Conservation (phyloP, 768 basidiomycete genomes). For the Filobasidium floriforme region DNA sequence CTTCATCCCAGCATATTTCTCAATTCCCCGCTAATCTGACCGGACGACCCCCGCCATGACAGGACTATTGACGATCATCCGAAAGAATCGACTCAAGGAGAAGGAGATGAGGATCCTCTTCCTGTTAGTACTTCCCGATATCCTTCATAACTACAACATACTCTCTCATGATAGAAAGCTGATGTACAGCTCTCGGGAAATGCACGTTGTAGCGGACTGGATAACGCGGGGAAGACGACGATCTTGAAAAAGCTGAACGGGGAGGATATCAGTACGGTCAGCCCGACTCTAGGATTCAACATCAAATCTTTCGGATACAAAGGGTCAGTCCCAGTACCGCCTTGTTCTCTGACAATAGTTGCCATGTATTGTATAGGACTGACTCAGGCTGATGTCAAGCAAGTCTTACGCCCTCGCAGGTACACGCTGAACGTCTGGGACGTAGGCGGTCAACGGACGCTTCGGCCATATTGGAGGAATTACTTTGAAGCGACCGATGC, state of each 20-base stretch:
- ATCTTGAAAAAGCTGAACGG: slow-evolving; percentile 90
- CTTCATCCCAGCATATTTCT: too few relatives aligned
- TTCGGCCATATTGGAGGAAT: slow-evolving; percentile 96
- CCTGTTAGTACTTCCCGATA: slow-evolving; percentile 41
- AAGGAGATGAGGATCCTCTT: slow-evolving; percentile 94
- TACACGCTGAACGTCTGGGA: slow-evolving; percentile 87
- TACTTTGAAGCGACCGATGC: slow-evolving; percentile 99
- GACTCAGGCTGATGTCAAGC: not conserved
- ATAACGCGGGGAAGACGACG: slow-evolving; percentile 98
- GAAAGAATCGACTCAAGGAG: slow-evolving; percentile 91
- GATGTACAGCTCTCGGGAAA: too few relatives aligned
- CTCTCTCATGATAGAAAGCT: too few relatives aligned
- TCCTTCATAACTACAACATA: not conserved
- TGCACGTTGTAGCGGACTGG: slow-evolving; percentile 64
- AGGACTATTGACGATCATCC: slow-evolving; percentile 89
- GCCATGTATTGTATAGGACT: not conserved
- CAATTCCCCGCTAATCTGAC: too few relatives aligned
- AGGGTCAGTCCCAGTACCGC: slow-evolving; percentile 54
- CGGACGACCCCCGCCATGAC: too few relatives aligned
- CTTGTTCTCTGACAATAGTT: not conserved
- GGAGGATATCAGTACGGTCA: slow-evolving; percentile 79
- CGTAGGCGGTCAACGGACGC: slow-evolving; percentile 89
- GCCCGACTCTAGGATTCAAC: slow-evolving; percentile 95
- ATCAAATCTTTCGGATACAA: slow-evolving; percentile 92
- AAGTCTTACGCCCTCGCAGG: slow-evolving; percentile 40